Conservation (phyloP, 345 rosid species). For the Bretschneidera sinensis region DNA sequence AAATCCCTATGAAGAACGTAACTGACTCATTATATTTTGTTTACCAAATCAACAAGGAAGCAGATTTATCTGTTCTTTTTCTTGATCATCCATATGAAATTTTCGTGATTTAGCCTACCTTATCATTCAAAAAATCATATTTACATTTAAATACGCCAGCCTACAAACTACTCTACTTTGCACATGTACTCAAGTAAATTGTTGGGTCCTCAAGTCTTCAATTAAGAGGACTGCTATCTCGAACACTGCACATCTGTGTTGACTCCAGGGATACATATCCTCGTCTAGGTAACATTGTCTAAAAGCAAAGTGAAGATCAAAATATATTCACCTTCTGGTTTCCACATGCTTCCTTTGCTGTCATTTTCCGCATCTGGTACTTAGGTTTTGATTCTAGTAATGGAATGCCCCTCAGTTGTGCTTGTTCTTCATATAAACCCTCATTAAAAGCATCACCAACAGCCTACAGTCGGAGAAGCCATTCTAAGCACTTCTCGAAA, state of each 20-base stretch:
- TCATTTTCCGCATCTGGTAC: constrained; percentile 69
- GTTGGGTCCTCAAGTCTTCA: background rate
- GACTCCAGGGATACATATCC: background rate
- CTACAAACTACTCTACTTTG: background rate
- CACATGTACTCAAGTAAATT: too few species aligned
- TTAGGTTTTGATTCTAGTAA: constrained; percentile 89
- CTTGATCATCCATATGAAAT: too few species aligned
- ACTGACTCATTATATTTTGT: background rate
- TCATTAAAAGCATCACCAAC: constrained; percentile 98
- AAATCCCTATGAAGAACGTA: background rate
- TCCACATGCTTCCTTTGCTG: constrained; percentile 82
- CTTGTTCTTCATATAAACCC: constrained; percentile 91
- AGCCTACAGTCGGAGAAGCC: constrained; percentile 51
- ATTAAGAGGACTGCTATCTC: background rate
- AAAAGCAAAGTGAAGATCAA: constrained; percentile 5
- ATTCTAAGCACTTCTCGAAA: constrained; percentile 2
- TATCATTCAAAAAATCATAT: too few species aligned
- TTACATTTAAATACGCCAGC: background rate
- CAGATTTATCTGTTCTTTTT: background rate
- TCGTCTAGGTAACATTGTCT: background rate
- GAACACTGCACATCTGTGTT: background rate
- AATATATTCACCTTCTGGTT: constrained; percentile 56
- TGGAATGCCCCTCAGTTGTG: constrained; percentile 73
- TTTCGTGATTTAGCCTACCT: too few species aligned
- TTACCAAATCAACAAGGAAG: constrained; percentile 7